Evolutionary conservation across 2,329 filamentous ascomycete species (phyloP).

Genomic region (Teratosphaeria epicoccoides): DNA sequence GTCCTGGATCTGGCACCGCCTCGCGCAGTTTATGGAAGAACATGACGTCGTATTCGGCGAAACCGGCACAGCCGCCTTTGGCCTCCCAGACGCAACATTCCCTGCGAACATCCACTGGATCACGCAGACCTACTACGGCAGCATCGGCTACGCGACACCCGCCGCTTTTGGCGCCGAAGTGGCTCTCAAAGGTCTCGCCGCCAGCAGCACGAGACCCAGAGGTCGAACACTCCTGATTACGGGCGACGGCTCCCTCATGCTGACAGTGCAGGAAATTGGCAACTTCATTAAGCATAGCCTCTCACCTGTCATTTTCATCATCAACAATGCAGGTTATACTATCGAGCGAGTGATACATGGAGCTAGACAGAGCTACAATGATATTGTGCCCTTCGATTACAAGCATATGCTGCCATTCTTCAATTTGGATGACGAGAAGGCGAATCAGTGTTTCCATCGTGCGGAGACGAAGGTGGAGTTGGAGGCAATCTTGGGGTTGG

Average conservation of each 20-base stretch:
- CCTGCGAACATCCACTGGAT: constrained; percentile 20
- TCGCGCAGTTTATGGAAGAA: constrained; percentile 26
- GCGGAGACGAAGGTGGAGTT: constrained; percentile 30
- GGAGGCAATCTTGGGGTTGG: constrained; percentile 23
- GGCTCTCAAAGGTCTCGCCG: constrained; percentile 41
- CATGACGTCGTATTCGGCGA: constrained; percentile 33
- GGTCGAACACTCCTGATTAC: constrained; percentile 56
- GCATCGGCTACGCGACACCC: constrained; percentile 34
- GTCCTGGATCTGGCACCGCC: constrained; percentile 31
- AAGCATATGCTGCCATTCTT: constrained; percentile 32
- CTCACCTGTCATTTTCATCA: constrained; percentile 31
- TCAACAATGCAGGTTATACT: constrained; percentile 40
- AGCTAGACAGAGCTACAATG: constrained; percentile 43
- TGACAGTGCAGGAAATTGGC: constrained; percentile 56
- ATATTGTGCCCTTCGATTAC: constrained; percentile 33
- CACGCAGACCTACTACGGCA: constrained; percentile 35
- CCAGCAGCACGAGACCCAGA: constrained; percentile 10
- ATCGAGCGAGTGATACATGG: constrained; percentile 40
- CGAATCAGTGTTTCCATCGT: constrained; percentile 26
- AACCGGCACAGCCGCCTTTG: constrained; percentile 32
- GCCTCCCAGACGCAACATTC: constrained; percentile 24
- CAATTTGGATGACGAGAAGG: constrained; percentile 20
- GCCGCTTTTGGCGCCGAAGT: constrained; percentile 33
- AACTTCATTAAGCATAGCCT: constrained; percentile 45
- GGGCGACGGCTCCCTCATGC: constrained; percentile 54